Conservation (phyloP, 1,139 yeast species). For the Entelexis sorbosivorans region DNA sequence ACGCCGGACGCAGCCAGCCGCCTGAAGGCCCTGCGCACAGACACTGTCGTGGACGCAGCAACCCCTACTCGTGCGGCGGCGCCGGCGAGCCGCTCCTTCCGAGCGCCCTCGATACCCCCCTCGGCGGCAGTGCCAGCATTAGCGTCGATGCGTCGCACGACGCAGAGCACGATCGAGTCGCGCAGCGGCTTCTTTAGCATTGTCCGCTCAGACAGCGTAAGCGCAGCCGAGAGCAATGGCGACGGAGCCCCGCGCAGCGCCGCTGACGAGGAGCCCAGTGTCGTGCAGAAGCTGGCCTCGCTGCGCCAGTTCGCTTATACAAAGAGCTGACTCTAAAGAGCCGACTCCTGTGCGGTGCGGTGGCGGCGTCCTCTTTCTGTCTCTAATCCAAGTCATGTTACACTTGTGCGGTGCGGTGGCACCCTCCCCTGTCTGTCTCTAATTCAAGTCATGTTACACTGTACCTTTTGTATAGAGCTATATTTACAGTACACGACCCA, state of each 20-base stretch:
- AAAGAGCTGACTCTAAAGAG: background rate
- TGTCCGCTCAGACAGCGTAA: background rate
- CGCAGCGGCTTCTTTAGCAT: too few species aligned
- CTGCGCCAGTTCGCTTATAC: background rate
- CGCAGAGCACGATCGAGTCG: too few species aligned
- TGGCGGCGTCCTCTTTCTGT: too few species aligned
- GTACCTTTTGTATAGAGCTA: background rate
- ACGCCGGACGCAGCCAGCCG: too few species aligned
- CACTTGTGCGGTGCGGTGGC: too few species aligned
- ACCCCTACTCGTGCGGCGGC: background rate
- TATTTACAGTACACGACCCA: constrained; percentile 41
- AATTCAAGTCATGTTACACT: background rate
- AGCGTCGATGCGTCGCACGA: too few species aligned
- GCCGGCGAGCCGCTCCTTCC: too few species aligned
- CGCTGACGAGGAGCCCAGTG: background rate
- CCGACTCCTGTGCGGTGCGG: too few species aligned
- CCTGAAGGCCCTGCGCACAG: constrained; percentile 1
- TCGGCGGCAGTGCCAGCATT: too few species aligned
- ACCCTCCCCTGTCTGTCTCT: too few species aligned
- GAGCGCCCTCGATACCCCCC: too few species aligned
- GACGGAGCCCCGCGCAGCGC: background rate
- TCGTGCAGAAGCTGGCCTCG: background rate
- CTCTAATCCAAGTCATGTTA: too few species aligned
- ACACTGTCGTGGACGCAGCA: background rate
- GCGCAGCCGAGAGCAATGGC: background rate